phyloP scores from a whole-genome alignment of 768 basidiomycete species.

The Podaxis rugospora region DNA sequence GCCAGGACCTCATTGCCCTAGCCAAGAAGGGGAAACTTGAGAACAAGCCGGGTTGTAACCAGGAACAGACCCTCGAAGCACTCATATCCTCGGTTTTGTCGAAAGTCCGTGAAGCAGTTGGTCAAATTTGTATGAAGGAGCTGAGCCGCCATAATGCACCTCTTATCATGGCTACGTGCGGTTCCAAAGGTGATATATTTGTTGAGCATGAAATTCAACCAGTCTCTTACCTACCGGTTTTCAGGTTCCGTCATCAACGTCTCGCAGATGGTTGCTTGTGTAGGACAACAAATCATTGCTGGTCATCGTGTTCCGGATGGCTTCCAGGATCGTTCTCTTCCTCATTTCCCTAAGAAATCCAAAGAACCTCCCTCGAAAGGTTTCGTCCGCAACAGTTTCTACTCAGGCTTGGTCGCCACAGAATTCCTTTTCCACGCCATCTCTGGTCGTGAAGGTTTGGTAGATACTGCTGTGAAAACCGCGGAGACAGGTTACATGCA shows the following conservation, averaged over 20 bases:
- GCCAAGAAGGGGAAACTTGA: slow-evolving; percentile 91
- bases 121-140: slow-evolving; percentile 97
- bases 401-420: slow-evolving; percentile 83
- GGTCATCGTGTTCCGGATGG: slow-evolving; percentile 98
- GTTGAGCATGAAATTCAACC: neutral
- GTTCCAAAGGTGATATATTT: slow-evolving; percentile 78
- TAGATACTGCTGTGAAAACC: slow-evolving; percentile 99
- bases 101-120: slow-evolving; percentile 92
- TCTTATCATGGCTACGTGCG: slow-evolving; percentile 98
- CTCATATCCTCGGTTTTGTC: slow-evolving; percentile 91
- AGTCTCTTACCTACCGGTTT: neutral
- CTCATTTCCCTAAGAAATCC: slow-evolving; percentile 97
- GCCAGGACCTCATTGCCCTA: slow-evolving; percentile 79
- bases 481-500: slow-evolving; percentile 99
- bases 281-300: slow-evolving; percentile 98
- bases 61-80: slow-evolving; percentile 97
- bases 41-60: slow-evolving; percentile 96
- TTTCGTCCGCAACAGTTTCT: slow-evolving; percentile 98
- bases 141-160: slow-evolving; percentile 97
- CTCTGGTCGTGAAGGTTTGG: slow-evolving; percentile 95
- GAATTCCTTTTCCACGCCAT: slow-evolving; percentile 99
- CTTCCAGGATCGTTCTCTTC: slow-evolving; percentile 98
- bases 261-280: slow-evolving; percentile 99
- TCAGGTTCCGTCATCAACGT: slow-evolving; percentile 96
- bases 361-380: slow-evolving; percentile 96